Conservation (phyloP, 495 filamentous ascomycete genomes). For the Neurospora sp. region DNA sequence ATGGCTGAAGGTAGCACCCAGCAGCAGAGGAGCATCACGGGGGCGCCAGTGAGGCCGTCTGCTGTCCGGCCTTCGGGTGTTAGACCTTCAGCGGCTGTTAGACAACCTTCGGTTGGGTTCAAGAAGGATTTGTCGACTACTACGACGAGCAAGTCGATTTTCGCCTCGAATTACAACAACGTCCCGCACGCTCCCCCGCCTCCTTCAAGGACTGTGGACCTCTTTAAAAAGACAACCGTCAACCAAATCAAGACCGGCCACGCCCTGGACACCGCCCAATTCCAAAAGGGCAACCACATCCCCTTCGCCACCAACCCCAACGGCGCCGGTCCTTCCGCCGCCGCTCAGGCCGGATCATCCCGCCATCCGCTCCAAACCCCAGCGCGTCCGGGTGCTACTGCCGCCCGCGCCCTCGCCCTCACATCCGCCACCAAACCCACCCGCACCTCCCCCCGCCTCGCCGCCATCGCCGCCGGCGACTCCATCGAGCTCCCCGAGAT, state of each 20-base stretch:
- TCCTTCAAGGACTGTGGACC: constrained; percentile 21
- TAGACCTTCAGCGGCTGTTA: background rate
- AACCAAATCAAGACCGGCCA: constrained; percentile 50
- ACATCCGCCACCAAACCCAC: constrained; percentile 34
- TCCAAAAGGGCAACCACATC: constrained; percentile 70
- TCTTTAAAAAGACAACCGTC: constrained; percentile 40
- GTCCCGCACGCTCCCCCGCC: constrained; percentile 32
- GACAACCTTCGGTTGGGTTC: constrained; percentile 40
- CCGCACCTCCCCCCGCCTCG: constrained; percentile 68
- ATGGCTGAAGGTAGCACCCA: constrained; percentile 24
- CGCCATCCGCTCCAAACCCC: constrained; percentile 47
- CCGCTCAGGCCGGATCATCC: background rate
- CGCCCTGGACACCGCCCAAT: constrained; percentile 68
- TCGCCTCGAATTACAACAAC: constrained; percentile 52
- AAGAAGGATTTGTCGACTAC: constrained; percentile 43
- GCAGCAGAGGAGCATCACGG: constrained; percentile 46
- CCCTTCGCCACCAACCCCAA: constrained; percentile 68
- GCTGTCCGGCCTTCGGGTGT: background rate
- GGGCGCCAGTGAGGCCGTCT: constrained; percentile 74
- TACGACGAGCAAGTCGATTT: constrained; percentile 49
- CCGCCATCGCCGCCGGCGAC: constrained; percentile 67
- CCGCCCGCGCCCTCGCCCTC: constrained; percentile 21
- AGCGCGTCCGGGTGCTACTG: constrained; percentile 24
- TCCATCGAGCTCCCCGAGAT: constrained; percentile 81
- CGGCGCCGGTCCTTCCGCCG: constrained; percentile 26